These are phyloP conservation scores for Monosporascus sp. DNA, from an alignment of 2,329 filamentous ascomycete genomes.

Conservation along the genomic window DNA sequence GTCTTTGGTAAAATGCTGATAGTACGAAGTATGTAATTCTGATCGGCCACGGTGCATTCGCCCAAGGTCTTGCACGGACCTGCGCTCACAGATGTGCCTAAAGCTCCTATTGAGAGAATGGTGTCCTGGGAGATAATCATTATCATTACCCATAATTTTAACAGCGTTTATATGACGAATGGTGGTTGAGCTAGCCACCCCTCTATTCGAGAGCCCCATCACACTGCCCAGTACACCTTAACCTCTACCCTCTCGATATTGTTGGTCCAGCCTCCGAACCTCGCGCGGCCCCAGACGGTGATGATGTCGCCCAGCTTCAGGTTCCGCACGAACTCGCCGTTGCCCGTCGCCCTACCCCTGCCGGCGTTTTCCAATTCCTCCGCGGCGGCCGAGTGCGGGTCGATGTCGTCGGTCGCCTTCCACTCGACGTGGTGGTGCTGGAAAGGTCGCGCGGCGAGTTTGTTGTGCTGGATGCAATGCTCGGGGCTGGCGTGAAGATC, in stretches of 20 bases:
- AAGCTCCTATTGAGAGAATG: too few species aligned
- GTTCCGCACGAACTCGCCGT: slow-evolving; percentile 51
- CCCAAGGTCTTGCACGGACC: too few species aligned
- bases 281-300: slow-evolving; percentile 56
- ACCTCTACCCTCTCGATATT: slow-evolving; percentile 43
- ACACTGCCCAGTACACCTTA: slow-evolving; percentile 54
- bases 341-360: slow-evolving; percentile 44
- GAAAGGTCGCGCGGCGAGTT: slow-evolving; percentile 27
- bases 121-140: not conserved
- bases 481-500: slow-evolving; percentile 28
- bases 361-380: slow-evolving; percentile 36
- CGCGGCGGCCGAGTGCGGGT: slow-evolving; percentile 36
- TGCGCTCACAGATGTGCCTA: too few species aligned
- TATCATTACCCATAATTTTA: not conserved
- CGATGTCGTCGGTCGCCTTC: slow-evolving; percentile 44
- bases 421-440: slow-evolving; percentile 47
- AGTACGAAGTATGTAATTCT: too few species aligned
- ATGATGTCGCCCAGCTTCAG: slow-evolving; percentile 56
- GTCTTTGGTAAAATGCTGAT: too few species aligned
- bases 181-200: not conserved
- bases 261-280: slow-evolving; percentile 52
- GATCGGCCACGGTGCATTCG: too few species aligned
- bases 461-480: slow-evolving; percentile 45
- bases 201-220: slow-evolving; percentile 7
- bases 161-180: too few species aligned